Evolutionary conservation across 768 basidiomycete genomes (phyloP).

Genomic region (Suillus discolor): DNA sequence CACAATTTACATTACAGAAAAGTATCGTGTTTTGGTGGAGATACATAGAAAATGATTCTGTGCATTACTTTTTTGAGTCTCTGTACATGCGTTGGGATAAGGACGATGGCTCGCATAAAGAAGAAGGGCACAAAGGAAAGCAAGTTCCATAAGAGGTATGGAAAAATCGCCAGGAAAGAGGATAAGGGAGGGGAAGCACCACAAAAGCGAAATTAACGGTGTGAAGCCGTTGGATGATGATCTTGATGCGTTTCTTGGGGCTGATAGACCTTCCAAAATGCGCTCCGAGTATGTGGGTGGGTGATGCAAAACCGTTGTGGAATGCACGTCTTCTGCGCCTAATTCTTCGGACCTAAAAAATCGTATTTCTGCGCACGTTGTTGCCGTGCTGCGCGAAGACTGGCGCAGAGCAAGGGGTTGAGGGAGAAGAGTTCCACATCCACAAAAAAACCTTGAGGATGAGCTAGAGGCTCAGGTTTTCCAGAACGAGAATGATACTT

Average conservation of each 20-base stretch:
- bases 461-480: too few species aligned
- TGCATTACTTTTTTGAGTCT: too few species aligned
- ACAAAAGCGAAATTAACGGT: slow-evolving; percentile 34
- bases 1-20: too few species aligned
- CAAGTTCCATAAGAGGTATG: slow-evolving; percentile 80
- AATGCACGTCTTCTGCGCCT: slow-evolving; percentile 58
- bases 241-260: slow-evolving; percentile 67
- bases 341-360: slow-evolving; percentile 42
- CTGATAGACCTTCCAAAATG: slow-evolving; percentile 62
- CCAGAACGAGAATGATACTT: too few species aligned
- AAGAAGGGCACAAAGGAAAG: slow-evolving; percentile 76
- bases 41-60: too few species aligned
- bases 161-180: slow-evolving; percentile 64
- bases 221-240: slow-evolving; percentile 61
- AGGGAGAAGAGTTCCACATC: slow-evolving; percentile 41
- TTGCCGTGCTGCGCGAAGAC: slow-evolving; percentile 38
- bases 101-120: slow-evolving; percentile 63
- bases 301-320: slow-evolving; percentile 43
- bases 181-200: slow-evolving; percentile 35
- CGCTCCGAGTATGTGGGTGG: slow-evolving; percentile 62
- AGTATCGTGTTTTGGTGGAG: too few species aligned
- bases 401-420: slow-evolving; percentile 32
- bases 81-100: slow-evolving; percentile 84
- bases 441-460: too few species aligned
- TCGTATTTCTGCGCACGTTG: slow-evolving; percentile 43